A percentile compares a stretch with the other conserved stretches of the same genome.
Conservation (phyloP, 2,329 filamentous ascomycete species). For the Trichoderma guizhouense region DNA sequence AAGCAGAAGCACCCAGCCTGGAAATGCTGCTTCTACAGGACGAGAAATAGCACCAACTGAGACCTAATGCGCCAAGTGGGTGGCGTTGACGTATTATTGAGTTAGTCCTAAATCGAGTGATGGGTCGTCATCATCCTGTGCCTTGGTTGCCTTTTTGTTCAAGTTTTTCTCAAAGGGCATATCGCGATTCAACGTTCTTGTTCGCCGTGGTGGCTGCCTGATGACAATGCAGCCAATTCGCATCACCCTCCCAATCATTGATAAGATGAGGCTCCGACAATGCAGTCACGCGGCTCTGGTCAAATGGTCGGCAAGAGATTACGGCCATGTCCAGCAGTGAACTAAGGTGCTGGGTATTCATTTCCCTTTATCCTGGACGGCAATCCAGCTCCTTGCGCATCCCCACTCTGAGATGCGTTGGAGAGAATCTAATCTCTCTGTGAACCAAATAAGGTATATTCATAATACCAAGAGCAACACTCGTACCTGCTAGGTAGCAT, state of each 20-base stretch:
- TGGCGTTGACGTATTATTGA: conserved; percentile 3
- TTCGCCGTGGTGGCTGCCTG: background rate
- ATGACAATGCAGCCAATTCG: background rate
- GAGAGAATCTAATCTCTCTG: background rate
- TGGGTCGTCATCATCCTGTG: conserved; percentile 4
- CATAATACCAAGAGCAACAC: background rate
- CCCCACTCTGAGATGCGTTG: background rate
- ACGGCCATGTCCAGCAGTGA: background rate
- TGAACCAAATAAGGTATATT: background rate
- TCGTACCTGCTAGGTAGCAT: background rate
- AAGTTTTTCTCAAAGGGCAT: background rate
- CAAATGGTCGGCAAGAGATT: background rate
- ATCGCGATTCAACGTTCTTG: background rate
- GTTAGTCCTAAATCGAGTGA: background rate
- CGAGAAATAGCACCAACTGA: background rate
- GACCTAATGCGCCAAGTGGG: background rate
- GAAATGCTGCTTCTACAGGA: background rate
- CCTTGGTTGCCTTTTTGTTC: background rate
- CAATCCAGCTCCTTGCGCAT: background rate
- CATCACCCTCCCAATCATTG: background rate
- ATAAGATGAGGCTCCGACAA: background rate
- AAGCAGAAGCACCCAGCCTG: background rate
- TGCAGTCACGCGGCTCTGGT: background rate
- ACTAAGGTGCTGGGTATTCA: background rate
- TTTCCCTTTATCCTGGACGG: background rate